These are phyloP conservation scores for Mucor sp. DNA, from an alignment of 371 early-diverging fungal genomes.

Conservation along the genomic window DNA sequence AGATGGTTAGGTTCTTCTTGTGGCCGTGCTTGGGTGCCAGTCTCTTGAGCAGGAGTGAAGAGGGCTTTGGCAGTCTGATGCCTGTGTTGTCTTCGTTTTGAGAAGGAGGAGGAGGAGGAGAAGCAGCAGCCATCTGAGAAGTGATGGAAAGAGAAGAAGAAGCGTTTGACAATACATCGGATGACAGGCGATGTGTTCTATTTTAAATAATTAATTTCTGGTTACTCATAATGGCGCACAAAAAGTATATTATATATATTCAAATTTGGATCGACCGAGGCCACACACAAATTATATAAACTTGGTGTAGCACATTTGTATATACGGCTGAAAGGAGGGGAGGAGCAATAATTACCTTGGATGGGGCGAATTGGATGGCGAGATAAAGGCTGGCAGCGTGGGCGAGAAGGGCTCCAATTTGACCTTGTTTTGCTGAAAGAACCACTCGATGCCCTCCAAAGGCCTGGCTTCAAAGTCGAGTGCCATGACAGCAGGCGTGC, in stretches of 20 bases:
- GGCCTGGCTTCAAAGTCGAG: constrained; percentile 4
- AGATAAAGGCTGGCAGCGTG: not conserved
- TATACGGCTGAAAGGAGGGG: not conserved
- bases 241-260: not conserved
- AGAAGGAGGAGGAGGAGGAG: not conserved
- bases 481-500: not conserved
- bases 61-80: constrained; percentile 36
- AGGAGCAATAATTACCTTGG: not conserved
- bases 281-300: not conserved
- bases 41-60: constrained; percentile 47
- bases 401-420: constrained; percentile 9
- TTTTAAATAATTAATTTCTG: constrained; percentile 11
- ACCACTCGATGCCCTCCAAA: constrained; percentile 19
- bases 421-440: constrained; percentile 1
- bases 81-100: not conserved
- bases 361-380: not conserved
- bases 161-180: not conserved
- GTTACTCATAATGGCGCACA: constrained; percentile 22
- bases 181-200: constrained; percentile 22
- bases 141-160: not conserved
- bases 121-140: not conserved
- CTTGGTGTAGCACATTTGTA: not conserved
- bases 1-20: constrained; percentile 61
- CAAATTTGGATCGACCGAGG: constrained; percentile 1
- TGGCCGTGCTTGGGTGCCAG: constrained; percentile 43